These are phyloP conservation scores for Russula sp. DNA, from an alignment of 768 basidiomycete genomes.

Conservation along the genomic window DNA sequence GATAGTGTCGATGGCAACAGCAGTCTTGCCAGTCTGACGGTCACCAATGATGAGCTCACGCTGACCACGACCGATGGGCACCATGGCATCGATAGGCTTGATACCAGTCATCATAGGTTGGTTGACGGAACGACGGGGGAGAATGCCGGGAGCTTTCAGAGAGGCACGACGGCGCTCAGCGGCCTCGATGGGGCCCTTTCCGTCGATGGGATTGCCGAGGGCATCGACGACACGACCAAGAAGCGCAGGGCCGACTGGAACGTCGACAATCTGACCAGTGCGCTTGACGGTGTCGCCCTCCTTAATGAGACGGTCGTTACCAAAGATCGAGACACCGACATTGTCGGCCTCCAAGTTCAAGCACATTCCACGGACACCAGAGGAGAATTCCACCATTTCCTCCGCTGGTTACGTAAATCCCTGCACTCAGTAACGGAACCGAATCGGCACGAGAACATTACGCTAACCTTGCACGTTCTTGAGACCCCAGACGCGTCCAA, in stretches of 20 bases:
- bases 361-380: constrained; percentile 99
- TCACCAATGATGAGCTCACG: constrained; percentile 99
- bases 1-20: constrained; percentile 99
- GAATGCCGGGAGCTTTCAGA: constrained; percentile 97
- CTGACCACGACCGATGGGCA: constrained; percentile 99
- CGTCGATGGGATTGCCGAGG: constrained; percentile 99
- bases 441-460: constrained; percentile 25
- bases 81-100: constrained; percentile 99
- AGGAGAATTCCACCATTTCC: constrained; percentile 99
- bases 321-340: constrained; percentile 99
- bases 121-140: constrained; percentile 98
- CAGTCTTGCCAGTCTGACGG: constrained; percentile 99
- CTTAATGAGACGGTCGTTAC: constrained; percentile 97
- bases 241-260: constrained; percentile 94
- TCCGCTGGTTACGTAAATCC: constrained; percentile 55
- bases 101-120: constrained; percentile 99
- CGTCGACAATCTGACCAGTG: constrained; percentile 99
- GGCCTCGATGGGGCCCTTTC: constrained; percentile 95
- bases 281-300: constrained; percentile 99
- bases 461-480: constrained; percentile 88
- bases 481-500: constrained; percentile 98
- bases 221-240: constrained; percentile 99
- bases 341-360: constrained; percentile 99
- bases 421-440: constrained; percentile 24
- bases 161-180: constrained; percentile 95